Conservation (phyloP, 176 grass and related monocot genomes). For the Avena atlantica region DNA sequence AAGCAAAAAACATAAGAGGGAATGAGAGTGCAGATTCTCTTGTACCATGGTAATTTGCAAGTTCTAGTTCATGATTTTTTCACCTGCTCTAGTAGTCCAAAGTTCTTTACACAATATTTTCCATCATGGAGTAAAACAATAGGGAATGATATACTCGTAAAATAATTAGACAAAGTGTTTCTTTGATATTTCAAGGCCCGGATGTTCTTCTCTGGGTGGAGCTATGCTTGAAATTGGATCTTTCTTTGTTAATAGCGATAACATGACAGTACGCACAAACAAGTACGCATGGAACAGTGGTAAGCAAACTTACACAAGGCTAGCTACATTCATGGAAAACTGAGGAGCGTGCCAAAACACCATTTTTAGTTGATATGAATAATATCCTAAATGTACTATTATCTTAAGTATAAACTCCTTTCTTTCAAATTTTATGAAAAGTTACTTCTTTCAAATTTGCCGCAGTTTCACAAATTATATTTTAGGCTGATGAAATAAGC, state of each 20-base stretch:
- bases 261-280: conserved; percentile 55
- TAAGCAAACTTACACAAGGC: conserved; percentile 4
- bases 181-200: conserved; percentile 54
- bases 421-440: too few relatives aligned
- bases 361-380: not conserved
- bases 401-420: too few relatives aligned
- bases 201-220: conserved; percentile 68
- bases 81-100: not conserved
- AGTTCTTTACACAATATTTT: not conserved
- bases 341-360: not conserved
- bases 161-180: not conserved
- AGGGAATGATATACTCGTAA: not conserved
- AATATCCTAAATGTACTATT: too few relatives aligned
- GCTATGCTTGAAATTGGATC: conserved; percentile 72
- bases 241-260: conserved; percentile 59
- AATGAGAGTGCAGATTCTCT: not conserved
- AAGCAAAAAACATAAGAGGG: too few relatives aligned
- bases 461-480: too few relatives aligned
- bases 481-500: too few relatives aligned
- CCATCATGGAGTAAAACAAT: not conserved
- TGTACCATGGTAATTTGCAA: not conserved
- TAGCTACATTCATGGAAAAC: not conserved
- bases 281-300: conserved; percentile 65
- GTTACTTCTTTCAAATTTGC: too few relatives aligned
- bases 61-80: not conserved